These are phyloP conservation scores for Suillus fuscotomentosus DNA, from an alignment of 768 basidiomycete species.

Conservation along the genomic window DNA sequence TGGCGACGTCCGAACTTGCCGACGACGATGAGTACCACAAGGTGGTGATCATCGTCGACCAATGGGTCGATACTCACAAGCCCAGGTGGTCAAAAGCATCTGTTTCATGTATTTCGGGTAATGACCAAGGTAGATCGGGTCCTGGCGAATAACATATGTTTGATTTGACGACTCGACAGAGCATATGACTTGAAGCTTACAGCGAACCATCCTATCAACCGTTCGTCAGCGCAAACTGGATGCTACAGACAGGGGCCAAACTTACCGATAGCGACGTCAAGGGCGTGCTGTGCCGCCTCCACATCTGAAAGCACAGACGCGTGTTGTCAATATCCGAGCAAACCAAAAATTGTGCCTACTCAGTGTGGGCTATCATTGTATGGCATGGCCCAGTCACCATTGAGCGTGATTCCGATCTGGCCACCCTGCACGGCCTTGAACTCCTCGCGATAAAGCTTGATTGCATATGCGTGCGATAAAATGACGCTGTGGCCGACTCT, in stretches of 20 bases:
- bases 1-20: too few relatives aligned
- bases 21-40: too few relatives aligned
- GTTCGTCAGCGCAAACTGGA: constrained; percentile 19
- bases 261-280: constrained; percentile 70
- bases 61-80: too few relatives aligned
- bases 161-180: not conserved
- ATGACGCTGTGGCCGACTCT: constrained; percentile 70
- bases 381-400: too few relatives aligned
- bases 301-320: constrained; percentile 43
- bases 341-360: constrained; percentile 43
- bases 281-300: constrained; percentile 66
- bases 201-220: constrained; percentile 52
- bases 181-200: constrained; percentile 31
- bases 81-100: constrained; percentile 47
- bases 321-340: not conserved
- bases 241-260: constrained; percentile 28
- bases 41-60: too few relatives aligned
- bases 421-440: constrained; percentile 65
- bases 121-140: constrained; percentile 69
- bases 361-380: not conserved
- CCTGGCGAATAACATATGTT: constrained; percentile 28
- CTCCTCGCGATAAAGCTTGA: constrained; percentile 63
- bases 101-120: constrained; percentile 61
- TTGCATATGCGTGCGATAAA: constrained; percentile 65
- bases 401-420: constrained; percentile 76